Percentiles rank a stretch among this genome's conserved stretches.
Evolutionary conservation across 768 basidiomycete species (phyloP).

Genomic region (Hygrophoropsis aurantiaca): DNA sequence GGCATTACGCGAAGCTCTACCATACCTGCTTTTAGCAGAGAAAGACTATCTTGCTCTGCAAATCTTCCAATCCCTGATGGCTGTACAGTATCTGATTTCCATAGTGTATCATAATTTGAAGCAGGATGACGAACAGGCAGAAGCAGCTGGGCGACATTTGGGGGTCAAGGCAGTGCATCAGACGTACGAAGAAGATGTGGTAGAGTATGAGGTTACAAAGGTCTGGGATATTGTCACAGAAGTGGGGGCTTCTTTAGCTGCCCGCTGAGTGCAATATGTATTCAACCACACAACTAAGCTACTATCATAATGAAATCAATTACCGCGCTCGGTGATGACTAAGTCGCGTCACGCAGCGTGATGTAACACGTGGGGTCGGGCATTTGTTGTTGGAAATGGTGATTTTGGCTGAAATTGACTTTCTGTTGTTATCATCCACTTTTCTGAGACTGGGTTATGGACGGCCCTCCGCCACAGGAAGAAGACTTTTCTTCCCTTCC

Average conservation of each 20-base stretch:
- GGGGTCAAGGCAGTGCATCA: conserved; percentile 41
- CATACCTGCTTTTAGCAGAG: conserved; percentile 63
- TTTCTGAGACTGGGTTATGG: conserved; percentile 51
- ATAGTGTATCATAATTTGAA: conserved; percentile 73
- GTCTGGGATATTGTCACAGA: conserved; percentile 59
- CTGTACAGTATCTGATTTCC: conserved; percentile 72
- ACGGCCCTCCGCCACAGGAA: conserved; percentile 88
- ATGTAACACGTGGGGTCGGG: neutral
- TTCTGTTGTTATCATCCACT: neutral
- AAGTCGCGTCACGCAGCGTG: conserved; percentile 1
- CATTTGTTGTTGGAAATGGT: conserved; percentile 1
- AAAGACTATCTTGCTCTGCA: conserved; percentile 61
- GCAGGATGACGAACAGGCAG: conserved; percentile 53
- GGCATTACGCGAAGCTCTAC: conserved; percentile 54
- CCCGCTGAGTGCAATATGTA: conserved; percentile 25
- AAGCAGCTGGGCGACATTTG: conserved; percentile 48
- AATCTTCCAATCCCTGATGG: conserved; percentile 57
- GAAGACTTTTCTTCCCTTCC: conserved; percentile 87
- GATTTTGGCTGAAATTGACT: conserved; percentile 6
- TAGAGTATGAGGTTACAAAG: conserved; percentile 53
- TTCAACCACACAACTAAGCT: no score
- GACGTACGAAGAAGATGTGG: conserved; percentile 40
- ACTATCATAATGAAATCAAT: no score
- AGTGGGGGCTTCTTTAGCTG: conserved; percentile 57
- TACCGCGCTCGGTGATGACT: neutral